Evolutionary conservation across 768 basidiomycete genomes (phyloP).

Genomic region (Pulveroboletus frians): DNA sequence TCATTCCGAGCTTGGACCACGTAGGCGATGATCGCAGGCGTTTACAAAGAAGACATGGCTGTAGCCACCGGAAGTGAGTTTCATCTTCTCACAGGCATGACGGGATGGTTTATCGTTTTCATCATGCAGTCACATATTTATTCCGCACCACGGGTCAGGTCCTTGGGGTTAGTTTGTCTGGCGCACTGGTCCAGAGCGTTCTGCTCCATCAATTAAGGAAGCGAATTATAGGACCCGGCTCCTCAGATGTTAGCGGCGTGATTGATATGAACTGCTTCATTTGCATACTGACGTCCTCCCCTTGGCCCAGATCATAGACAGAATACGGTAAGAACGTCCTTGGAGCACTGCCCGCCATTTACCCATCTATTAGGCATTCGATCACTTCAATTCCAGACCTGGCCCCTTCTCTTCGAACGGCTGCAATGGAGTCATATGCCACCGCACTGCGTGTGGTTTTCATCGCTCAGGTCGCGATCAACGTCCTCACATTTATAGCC

Average conservation of each 20-base stretch:
- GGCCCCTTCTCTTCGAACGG: conserved; percentile 46
- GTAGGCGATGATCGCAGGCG: conserved; percentile 83
- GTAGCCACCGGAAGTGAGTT: conserved; percentile 85
- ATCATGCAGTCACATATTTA: conserved; percentile 76
- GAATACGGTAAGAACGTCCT: conserved; percentile 47
- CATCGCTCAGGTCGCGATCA: conserved; percentile 68
- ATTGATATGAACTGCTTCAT: conserved; percentile 23
- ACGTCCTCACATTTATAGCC: conserved; percentile 60
- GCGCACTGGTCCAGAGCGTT: conserved; percentile 78
- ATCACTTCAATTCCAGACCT: conserved; percentile 67
- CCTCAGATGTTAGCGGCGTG: conserved; percentile 55
- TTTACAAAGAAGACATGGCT: conserved; percentile 76
- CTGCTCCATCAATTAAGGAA: conserved; percentile 63
- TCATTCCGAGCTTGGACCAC: conserved; percentile 6
- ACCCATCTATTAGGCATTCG: conserved; percentile 47
- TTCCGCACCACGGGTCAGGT: conserved; percentile 95
- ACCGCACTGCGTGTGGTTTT: conserved; percentile 79
- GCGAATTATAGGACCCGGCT: conserved; percentile 71
- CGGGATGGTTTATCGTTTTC: conserved; percentile 3
- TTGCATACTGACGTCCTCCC: conserved; percentile 15
- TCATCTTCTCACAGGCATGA: conserved; percentile 6
- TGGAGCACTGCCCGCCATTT: conserved; percentile 12
- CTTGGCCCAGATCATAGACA: conserved; percentile 58
- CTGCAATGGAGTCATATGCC: conserved; percentile 73
- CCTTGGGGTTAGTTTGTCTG: conserved; percentile 85